Evolutionary conservation across 306 rosid species (phyloP).

Genomic region (Begonia peltatifolia): DNA sequence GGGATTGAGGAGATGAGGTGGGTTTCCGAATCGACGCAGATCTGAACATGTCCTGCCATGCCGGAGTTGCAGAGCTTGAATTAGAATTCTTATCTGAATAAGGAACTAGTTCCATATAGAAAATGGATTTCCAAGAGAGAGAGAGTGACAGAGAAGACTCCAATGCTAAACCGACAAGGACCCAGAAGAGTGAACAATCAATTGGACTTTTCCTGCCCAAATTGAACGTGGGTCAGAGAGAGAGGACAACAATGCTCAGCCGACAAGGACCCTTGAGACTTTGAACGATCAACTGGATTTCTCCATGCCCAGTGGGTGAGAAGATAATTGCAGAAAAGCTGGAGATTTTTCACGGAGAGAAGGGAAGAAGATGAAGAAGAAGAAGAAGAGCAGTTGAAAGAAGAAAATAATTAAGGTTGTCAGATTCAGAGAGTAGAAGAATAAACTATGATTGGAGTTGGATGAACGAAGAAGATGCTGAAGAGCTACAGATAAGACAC

Average conservation of each 20-base stretch:
- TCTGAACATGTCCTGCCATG: conserved; percentile 98
- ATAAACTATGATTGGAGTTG: conserved; percentile 4
- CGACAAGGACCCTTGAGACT: too few species aligned
- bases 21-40: conserved; percentile 55
- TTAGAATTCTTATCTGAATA: conserved; percentile 40
- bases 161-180: too few species aligned
- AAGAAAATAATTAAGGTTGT: not conserved
- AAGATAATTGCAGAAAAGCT: too few species aligned
- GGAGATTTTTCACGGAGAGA: not conserved
- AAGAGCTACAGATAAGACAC: too few species aligned
- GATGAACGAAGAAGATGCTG: not conserved
- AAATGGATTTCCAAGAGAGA: not conserved
- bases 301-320: not conserved
- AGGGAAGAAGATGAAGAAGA: conserved; percentile 5
- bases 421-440: conserved; percentile 7
- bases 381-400: conserved; percentile 9
- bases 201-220: too few species aligned
- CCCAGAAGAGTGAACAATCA: too few species aligned
- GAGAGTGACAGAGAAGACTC: not conserved
- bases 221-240: too few species aligned
- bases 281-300: too few species aligned
- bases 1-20: conserved; percentile 14
- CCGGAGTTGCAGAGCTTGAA: conserved; percentile 27
- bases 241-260: too few species aligned
- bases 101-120: conserved; percentile 59